Conservation (phyloP, 805 yeast species). For the Cyberlindnera euphorbiiphila region DNA sequence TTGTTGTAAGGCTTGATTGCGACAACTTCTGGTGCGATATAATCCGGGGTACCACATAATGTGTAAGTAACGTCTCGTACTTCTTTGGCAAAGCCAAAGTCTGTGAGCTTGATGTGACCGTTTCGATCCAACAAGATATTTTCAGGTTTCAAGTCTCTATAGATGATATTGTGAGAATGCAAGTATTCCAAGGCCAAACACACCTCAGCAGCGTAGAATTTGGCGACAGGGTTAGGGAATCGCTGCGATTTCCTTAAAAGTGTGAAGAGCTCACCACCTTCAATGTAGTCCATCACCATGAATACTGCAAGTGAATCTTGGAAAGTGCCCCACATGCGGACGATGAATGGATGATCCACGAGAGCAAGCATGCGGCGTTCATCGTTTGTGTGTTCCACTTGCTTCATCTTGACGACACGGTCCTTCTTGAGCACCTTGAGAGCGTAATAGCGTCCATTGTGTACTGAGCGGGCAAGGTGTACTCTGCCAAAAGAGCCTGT, state of each 20-base stretch:
- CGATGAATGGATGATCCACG: conserved; percentile 86
- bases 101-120: conserved; percentile 90
- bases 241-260: conserved; percentile 82
- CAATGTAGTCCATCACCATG: conserved; percentile 96
- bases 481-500: conserved; percentile 97
- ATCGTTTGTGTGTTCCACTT: conserved; percentile 93
- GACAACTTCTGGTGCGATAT: conserved; percentile 94
- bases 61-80: conserved; percentile 92
- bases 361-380: conserved; percentile 84
- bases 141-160: conserved; percentile 91
- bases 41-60: conserved; percentile 92
- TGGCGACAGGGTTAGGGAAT: conserved; percentile 94
- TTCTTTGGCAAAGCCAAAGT: conserved; percentile 93
- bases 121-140: conserved; percentile 82
- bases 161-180: conserved; percentile 80
- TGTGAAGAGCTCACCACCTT: conserved; percentile 92
- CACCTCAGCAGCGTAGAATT: conserved; percentile 94
- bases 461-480: conserved; percentile 81
- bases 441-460: conserved; percentile 91
- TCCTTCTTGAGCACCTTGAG: conserved; percentile 84
- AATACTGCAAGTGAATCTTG: conserved; percentile 82
- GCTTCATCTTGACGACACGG: conserved; percentile 88
- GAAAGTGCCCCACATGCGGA: conserved; percentile 96
- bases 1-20: conserved; percentile 92
- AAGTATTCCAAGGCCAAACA: conserved; percentile 79